Percentiles rank a stretch among this genome's conserved stretches.
phyloP scores from a whole-genome alignment of 1,284 basidiomycete genomes.

The Marasmius oreades region DNA sequence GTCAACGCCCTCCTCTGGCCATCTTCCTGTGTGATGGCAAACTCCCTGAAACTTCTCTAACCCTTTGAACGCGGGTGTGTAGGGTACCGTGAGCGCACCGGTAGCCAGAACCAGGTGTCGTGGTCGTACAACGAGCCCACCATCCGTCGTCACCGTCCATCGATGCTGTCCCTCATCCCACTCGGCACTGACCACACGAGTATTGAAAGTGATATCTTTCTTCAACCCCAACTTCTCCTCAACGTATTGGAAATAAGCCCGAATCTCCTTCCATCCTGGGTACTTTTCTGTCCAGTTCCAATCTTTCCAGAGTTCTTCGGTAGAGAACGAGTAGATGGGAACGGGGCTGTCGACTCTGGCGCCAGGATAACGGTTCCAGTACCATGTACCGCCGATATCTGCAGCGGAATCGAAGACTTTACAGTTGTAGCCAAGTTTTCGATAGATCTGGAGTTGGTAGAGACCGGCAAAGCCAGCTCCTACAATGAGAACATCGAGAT shows the following conservation, averaged over 20 bases:
- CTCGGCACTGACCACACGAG: constrained; percentile 19
- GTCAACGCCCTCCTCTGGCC: constrained; percentile 21
- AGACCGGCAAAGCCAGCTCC: constrained; percentile 5
- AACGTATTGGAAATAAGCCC: constrained; percentile 20
- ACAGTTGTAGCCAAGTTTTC: neutral
- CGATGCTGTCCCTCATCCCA: constrained; percentile 18
- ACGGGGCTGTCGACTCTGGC: constrained; percentile 8
- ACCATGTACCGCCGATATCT: constrained; percentile 3
- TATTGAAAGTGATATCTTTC: constrained; percentile 21
- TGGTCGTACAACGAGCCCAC: constrained; percentile 13
- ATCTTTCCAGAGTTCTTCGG: constrained; percentile 22
- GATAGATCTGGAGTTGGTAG: neutral
- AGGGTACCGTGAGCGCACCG: constrained; percentile 20
- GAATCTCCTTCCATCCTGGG: constrained; percentile 19
- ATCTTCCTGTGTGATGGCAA: constrained; percentile 19
- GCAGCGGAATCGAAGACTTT: neutral
- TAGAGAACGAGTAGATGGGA: constrained; percentile 21
- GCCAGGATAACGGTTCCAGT: neutral
- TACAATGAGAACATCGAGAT: neutral
- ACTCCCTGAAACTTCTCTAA: constrained; percentile 20
- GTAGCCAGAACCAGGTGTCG: constrained; percentile 21
- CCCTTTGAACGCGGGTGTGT: constrained; percentile 17
- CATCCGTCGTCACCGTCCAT: constrained; percentile 19
- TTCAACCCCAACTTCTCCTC: constrained; percentile 22
- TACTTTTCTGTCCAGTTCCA: constrained; percentile 22